Base-by-base conservation (phyloP, 441 rosid genomes). In the Daphne laureola region DNA sequence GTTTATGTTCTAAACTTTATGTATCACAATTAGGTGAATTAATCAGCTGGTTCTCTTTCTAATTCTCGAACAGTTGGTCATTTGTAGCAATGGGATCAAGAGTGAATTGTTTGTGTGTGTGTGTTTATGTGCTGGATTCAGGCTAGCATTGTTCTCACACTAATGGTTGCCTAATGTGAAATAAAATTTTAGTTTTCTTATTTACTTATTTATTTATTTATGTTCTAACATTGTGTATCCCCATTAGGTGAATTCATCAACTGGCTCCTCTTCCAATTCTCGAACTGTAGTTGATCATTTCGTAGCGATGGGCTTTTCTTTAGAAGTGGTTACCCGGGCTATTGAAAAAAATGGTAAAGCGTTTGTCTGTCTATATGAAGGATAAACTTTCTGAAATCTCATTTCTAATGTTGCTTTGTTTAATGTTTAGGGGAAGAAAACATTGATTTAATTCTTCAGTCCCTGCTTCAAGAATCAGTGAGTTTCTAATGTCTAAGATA, bases 251-350 rank as follows among this genome's bases (percentile, higher is more conserved):
- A 74, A 59, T 69, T 57, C 73, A 4, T 67, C 76, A 38, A 72
- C 72, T 46, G 70, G 80, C 62, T 77, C 83, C 48, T 75, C 83
- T 44, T 75, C 83, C 49, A 66, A 62, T 47, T 67, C 83, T 53
- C 74, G 73, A 69, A 23, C 67, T n/a, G n/a, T n/a, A 54, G 67
- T 78, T 49, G 73, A 78, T 59, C 72, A 66, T n/a, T 78, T 85
- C 58, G 54, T 82, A 23, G 79, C 73, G 17, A 85, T 85, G 96
- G 95, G 95, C 3, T 91, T 80, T 58, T 36, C 83, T 1, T 68
- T 69, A 51, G 79, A 82, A 45, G 53, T 72, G 69, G 82, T 84
- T 42, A 62, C 74, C 48, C 87, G 69, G 68, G 93, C 76, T 50
- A 71, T 84, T 68, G 69, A 74, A 31, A 86, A 88, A 74, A 64